Conservation (phyloP, 176 grass and related monocot genomes). For the Oryza coarctata region DNA sequence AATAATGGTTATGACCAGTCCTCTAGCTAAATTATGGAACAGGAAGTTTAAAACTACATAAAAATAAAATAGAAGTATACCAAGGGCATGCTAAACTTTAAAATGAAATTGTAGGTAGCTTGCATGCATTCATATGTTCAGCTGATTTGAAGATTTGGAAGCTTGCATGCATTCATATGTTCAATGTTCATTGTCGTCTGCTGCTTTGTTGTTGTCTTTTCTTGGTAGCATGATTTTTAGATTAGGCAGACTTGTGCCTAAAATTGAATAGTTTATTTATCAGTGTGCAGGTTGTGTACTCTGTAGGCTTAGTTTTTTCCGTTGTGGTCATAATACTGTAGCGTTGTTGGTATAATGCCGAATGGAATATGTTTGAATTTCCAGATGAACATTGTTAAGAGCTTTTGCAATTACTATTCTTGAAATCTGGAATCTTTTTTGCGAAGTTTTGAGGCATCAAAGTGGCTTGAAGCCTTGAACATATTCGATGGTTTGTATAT, state of each 20-base stretch:
- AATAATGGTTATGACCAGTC: slow-evolving; percentile 10
- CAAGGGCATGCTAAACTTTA: slow-evolving; percentile 7
- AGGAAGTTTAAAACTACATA: neutral
- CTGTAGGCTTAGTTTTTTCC: neutral
- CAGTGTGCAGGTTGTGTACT: neutral
- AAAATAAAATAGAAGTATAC: neutral
- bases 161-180: neutral
- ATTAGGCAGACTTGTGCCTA: neutral
- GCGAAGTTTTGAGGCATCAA: neutral
- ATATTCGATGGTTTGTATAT: neutral
- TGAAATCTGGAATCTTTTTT: neutral
- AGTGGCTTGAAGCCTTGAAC: neutral
- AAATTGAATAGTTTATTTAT: neutral
- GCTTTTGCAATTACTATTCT: neutral
- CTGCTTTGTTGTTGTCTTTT: neutral
- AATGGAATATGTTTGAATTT: neutral
- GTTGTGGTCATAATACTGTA: neutral
- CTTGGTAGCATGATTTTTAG: neutral
- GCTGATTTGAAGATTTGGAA: neutral
- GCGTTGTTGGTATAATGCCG: neutral
- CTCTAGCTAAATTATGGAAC: slow-evolving; percentile 7
- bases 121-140: neutral
- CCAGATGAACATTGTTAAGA: neutral
- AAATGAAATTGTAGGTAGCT: neutral
- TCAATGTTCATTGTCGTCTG: neutral